Conservation (phyloP, 805 yeast species). For the Nakazawaea holstii region DNA sequence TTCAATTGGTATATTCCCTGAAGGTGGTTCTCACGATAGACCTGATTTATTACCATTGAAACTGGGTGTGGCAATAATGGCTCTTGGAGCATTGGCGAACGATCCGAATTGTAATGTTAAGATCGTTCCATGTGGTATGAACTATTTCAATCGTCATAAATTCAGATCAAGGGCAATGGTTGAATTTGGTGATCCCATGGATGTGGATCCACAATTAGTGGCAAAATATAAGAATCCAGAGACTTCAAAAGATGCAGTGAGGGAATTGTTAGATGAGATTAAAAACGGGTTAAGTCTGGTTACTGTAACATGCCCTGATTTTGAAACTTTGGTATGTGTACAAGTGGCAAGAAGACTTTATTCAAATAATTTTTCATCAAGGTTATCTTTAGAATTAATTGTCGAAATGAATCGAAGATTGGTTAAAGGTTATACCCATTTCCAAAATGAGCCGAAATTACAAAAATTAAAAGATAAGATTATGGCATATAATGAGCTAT, state of each 20-base stretch:
- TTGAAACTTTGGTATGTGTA: slow-evolving; percentile 81
- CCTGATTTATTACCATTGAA: slow-evolving; percentile 87
- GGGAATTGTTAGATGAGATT: slow-evolving; percentile 61
- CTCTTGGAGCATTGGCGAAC: slow-evolving; percentile 84
- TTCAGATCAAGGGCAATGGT: slow-evolving; percentile 93
- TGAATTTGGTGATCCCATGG: slow-evolving; percentile 88
- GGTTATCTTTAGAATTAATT: slow-evolving; percentile 73
- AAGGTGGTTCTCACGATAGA: slow-evolving; percentile 97
- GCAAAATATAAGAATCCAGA: slow-evolving; percentile 53
- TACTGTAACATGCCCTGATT: slow-evolving; percentile 84
- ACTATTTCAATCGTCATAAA: slow-evolving; percentile 92
- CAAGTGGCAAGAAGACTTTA: slow-evolving; percentile 91
- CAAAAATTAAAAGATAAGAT: slow-evolving; percentile 58
- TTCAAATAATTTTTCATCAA: slow-evolving; percentile 64
- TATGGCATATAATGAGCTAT: slow-evolving; percentile 58
- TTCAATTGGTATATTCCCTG: slow-evolving; percentile 92
- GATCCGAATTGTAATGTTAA: slow-evolving; percentile 73
- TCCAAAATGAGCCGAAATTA: slow-evolving; percentile 64
- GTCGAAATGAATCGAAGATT: slow-evolving; percentile 90
- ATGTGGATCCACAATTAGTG: slow-evolving; percentile 56
- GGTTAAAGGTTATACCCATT: slow-evolving; percentile 74
- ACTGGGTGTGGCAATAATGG: slow-evolving; percentile 98
- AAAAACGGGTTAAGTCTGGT: slow-evolving; percentile 76
- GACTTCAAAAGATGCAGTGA: slow-evolving; percentile 68
- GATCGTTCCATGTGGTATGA: slow-evolving; percentile 96